Base-by-base conservation (phyloP, 225 moss, liverwort and hornwort species). In the Marchantia polymorpha region DNA sequence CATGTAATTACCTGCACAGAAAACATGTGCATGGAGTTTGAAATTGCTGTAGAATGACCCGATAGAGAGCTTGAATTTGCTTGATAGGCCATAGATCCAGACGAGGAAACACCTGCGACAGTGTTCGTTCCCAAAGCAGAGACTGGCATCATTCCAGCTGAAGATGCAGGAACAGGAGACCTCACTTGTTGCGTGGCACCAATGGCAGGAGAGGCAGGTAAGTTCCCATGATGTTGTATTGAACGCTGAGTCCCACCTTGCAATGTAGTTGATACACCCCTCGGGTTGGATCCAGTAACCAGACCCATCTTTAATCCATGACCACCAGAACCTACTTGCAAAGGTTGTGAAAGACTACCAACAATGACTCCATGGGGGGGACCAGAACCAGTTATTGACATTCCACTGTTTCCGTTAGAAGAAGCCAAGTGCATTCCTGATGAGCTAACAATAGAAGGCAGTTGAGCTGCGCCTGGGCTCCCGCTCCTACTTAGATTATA, bases 401-500 rank as follows among this genome's bases (percentile, higher is more conserved):
- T 81, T 14, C 78, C 75, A 31, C 64, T 83, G 69, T 64, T 56
- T 66, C 84, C 87, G 66, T 87, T 84, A 16, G 82, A 82, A 67
- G 82, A 73, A 3, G 82, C 63, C 76, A 84, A 72, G 59, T 87
- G 84, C 77, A 83, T 77, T 55, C 79, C 84, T 58, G 84, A 58
- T 13, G 84, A 74, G 48, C 77, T 87, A 53, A 73, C 82, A 31
- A 55, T 49, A 0, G 86, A 81, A 6, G 82, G 63, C 53, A 84
- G 49, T n/a, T 70, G 76, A 53, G 72, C 77, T 15, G 84, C 46
- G 64, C 83, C 87, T n/a, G 80, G 76, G 74, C 63, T 87, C 11
- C 87, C 87, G 74, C 80, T 84, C 78, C 87, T 87, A 22, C 82
- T 84, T 27, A 87, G 55, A 78, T 87, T 87, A 63, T 87, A 87